A percentile compares a stretch with the other conserved stretches of the same genome.
Evolutionary conservation across 768 basidiomycete genomes (phyloP).

Genomic region (Tylopilus vinaceipallidus): DNA sequence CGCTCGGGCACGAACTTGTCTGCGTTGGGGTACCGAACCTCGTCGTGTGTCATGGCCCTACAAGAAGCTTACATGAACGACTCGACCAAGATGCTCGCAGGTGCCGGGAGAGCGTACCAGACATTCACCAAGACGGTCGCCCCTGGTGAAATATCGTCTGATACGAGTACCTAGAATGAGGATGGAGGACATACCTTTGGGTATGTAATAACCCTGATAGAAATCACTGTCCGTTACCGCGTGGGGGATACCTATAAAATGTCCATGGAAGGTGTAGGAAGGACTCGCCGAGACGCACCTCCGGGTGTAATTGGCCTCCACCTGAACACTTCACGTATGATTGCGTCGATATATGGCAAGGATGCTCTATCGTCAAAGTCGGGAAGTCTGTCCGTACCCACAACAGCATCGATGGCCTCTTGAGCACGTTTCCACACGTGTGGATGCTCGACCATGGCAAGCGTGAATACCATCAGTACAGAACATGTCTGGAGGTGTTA

Average conservation of each 20-base stretch:
- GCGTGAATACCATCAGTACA: neutral
- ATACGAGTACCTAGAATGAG: neutral
- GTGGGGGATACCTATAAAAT: conserved; percentile 22
- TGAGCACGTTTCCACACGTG: neutral
- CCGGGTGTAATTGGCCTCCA: neutral
- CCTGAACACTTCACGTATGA: neutral
- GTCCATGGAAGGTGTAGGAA: no score
- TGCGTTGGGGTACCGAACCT: no score
- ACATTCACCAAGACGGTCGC: neutral
- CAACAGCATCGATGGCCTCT: conserved; percentile 1
- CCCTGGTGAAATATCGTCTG: neutral
- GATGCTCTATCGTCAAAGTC: conserved; percentile 1
- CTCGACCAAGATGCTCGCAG: no score
- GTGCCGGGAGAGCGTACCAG: neutral
- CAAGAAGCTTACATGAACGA: neutral
- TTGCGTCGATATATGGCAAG: neutral
- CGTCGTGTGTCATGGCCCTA: no score
- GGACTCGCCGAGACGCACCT: no score
- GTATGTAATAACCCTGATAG: conserved; percentile 47
- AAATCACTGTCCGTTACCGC: conserved; percentile 34
- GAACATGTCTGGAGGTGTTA: neutral
- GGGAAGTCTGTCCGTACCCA: neutral
- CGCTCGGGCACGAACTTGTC: no score
- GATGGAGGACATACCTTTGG: conserved; percentile 34
- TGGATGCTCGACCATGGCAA: neutral